These are phyloP conservation scores for Ailanthus altissimus DNA, from an alignment of 345 rosid species.

Conservation along the genomic window DNA sequence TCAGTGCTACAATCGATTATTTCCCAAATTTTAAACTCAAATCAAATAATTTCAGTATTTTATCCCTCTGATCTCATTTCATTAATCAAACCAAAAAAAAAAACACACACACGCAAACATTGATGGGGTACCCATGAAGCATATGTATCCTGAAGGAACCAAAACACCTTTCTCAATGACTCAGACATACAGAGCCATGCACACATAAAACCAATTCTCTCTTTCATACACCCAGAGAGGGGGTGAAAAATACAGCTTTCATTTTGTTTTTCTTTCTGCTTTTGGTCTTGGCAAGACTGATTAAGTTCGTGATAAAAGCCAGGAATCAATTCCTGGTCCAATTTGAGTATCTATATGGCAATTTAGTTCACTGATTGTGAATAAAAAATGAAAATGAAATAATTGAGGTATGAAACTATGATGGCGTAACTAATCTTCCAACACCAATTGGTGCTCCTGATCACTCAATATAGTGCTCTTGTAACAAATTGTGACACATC, in stretches of 20 bases:
- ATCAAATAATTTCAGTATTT: not conserved
- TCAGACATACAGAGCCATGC: not conserved
- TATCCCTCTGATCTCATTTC: not conserved
- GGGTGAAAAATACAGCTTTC: too few species aligned
- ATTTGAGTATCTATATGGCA: not conserved
- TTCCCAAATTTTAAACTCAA: constrained; percentile 2
- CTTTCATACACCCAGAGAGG: too few species aligned
- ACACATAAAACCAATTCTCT: too few species aligned
- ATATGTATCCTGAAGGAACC: not conserved
- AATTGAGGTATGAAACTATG: not conserved
- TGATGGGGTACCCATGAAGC: not conserved
- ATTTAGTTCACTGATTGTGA: not conserved
- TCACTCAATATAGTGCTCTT: not conserved
- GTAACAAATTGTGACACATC: not conserved
- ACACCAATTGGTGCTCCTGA: not conserved
- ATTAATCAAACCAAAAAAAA: not conserved
- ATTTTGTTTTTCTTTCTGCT: not conserved
- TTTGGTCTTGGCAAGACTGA: not conserved
- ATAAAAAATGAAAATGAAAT: not conserved
- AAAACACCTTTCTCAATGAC: not conserved
- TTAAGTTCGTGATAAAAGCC: not conserved
- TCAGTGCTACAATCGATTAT: not conserved
- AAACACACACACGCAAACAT: too few species aligned
- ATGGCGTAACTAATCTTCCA: not conserved
- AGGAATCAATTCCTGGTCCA: not conserved